Evolutionary conservation across 176 grass and related monocot genomes (phyloP), one percentile per base, ranked within the genome.

Genomic region (Carex cristatella): DNA sequence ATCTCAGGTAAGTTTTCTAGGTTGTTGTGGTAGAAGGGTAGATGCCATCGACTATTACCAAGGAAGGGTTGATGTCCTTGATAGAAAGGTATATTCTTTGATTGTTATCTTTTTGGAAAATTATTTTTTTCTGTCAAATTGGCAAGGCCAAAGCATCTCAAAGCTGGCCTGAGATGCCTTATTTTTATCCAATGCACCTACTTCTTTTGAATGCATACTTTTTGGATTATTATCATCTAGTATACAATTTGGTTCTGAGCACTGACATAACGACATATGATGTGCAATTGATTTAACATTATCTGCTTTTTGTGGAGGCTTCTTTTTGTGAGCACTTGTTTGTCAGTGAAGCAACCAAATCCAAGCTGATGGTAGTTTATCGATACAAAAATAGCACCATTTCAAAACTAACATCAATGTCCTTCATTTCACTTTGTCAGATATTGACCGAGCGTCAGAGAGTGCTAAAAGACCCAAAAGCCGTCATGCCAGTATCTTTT

Each of bases 401-500:
- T 77, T 12, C 2, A 27, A 75, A 53, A 75, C 8, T 77, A 77
- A 77, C 49, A 56, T 30, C 27, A 9, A 55, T 77, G 27, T 42
- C 40, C 18, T 87, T 51, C 8, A 57, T 40, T 65, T 82, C 13
- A 66, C 86, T 27, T 91, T 79, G 88, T 79, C 71, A 98, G 95
- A 92, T 98, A 84, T 78, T 85, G 85, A 81, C 91, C 0, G 93
- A 95, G 80, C 93, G 88, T 58, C 86, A 95, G 4, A 93, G 86
- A 89, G 83, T 98, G 88, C 83, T 95, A 37, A 93, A 87, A 89
- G 91, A 98, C 80, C 88, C 89, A 49, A 98, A 95, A 89, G 89
- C 95, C 65, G 31, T 98, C 40, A 98, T 98, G 89, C 95, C 88
- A n/a, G 95, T 98, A 81, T 90, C 95, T 61, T 98, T 98, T 83